Percentiles rank a stretch among this genome's conserved stretches.
Evolutionary conservation across 192 early-diverging fungal genomes (phyloP).

Genomic region (Rhizophlyctis rosea): DNA sequence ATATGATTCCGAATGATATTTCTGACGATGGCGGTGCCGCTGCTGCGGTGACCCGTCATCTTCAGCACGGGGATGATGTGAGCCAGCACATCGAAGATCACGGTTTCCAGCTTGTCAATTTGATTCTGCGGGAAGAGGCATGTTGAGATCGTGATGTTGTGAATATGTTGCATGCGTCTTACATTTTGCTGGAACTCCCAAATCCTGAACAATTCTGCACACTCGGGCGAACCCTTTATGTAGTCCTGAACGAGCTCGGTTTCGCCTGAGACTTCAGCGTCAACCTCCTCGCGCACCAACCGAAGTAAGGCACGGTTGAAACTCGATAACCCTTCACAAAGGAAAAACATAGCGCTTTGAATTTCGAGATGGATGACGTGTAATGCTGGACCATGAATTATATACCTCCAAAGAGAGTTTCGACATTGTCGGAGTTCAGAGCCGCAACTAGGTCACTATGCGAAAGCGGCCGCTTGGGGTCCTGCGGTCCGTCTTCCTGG

Average conservation of each 20-base stretch:
- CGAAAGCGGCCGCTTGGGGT: not conserved
- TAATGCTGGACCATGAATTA: no score
- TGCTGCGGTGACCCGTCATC: slow-evolving; percentile 33
- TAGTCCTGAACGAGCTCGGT: slow-evolving; percentile 43
- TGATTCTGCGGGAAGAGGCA: slow-evolving; percentile 39
- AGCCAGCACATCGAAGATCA: slow-evolving; percentile 60
- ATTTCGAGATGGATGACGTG: not conserved
- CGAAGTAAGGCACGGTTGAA: slow-evolving; percentile 25
- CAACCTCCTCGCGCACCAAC: slow-evolving; percentile 28
- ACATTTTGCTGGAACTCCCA: slow-evolving; percentile 65
- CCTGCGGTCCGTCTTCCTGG: no score
- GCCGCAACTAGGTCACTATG: slow-evolving; percentile 15
- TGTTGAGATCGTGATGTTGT: not conserved
- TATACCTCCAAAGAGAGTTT: slow-evolving; percentile 20
- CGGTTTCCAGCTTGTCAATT: slow-evolving; percentile 40
- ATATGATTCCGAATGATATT: slow-evolving; percentile 65
- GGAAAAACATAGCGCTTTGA: not conserved
- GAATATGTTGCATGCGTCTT: slow-evolving; percentile 9
- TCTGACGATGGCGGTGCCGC: slow-evolving; percentile 39
- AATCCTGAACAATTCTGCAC: slow-evolving; percentile 52
- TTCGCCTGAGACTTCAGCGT: slow-evolving; percentile 37
- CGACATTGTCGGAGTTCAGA: slow-evolving; percentile 28
- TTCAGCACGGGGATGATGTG: slow-evolving; percentile 52
- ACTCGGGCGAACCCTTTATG: slow-evolving; percentile 59
- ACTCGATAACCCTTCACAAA: slow-evolving; percentile 22